Evolutionary conservation across 2,329 filamentous ascomycete genomes (phyloP), one percentile per base, ranked within the genome.

Genomic region (Scytalidium sp.): DNA sequence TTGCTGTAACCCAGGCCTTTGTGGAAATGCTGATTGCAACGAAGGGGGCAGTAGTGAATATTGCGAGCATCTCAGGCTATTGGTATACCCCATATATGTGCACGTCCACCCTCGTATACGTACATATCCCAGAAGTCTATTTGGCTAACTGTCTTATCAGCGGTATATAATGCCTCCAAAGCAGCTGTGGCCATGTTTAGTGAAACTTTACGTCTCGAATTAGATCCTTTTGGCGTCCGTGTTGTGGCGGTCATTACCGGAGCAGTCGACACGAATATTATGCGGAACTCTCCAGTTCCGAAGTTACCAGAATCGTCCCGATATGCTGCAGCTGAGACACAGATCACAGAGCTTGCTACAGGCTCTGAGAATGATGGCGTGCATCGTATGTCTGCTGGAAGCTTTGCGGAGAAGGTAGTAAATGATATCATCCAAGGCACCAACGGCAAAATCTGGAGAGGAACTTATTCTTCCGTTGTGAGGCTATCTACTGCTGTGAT

Each of bases 131-230:
- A 36, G 39, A 46, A 39, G 25, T 62, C 65, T 47, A 77, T n/a
- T n/a, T n/a, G n/a, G 76, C 59, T 74, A 77, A 67, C 77, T 78
- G 74, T 73, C 11, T 17, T 10, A n/a, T 8, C 22, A 53, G 55
- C 49, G 29, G 10, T 56, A 2, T 57, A 57, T 32, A 51, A 48
- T 22, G 42, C 42, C 29, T 54, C 51, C 2, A 57, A 57, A 56
- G 51, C 46, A 3, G 50, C 49, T 1, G 23, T 65, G 1, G 54
- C 60, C 19, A 25, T 52, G 1, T 58, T 53, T 21, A 54, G 53
- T 9, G 47, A 59, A 2, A 60, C 54, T 1, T 53, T 64, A 1
- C 54, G 63, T 6, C 47, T 64, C 1, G 63, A 65, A 45, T 52
- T 65, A 19, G 59, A 54, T 4, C 63, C 63, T 2, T 60, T 54